Evolutionary conservation across 2,329 filamentous ascomycete genomes (phyloP).

Genomic region (Nigrograna mackinnonii): DNA sequence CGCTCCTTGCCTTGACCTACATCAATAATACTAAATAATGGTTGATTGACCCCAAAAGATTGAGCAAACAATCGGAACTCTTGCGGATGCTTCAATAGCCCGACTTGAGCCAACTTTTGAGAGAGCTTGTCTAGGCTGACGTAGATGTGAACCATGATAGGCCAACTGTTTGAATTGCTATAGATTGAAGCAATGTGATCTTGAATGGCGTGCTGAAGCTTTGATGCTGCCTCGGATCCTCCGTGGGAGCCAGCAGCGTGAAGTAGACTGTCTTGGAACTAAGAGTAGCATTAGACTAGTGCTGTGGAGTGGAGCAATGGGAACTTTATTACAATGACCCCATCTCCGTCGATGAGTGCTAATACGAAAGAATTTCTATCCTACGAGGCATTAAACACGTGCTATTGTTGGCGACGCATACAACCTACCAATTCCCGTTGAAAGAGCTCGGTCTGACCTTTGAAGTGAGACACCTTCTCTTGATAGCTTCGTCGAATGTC

Average conservation of each 20-base stretch:
- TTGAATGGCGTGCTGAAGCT: constrained; percentile 45
- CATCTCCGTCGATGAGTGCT: constrained; percentile 54
- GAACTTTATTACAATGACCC: constrained; percentile 43
- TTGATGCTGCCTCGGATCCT: constrained; percentile 51
- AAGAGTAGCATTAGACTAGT: constrained; percentile 2
- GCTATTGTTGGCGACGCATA: constrained; percentile 25
- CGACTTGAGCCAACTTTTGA: constrained; percentile 44
- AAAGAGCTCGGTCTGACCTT: constrained; percentile 19
- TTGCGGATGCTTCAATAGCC: constrained; percentile 42
- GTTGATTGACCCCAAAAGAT: constrained; percentile 48
- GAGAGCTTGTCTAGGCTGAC: constrained; percentile 51
- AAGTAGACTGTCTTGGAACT: constrained; percentile 51
- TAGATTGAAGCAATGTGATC: constrained; percentile 46
- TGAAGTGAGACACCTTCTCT: constrained; percentile 20
- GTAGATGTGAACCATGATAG: constrained; percentile 51
- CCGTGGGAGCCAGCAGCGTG: constrained; percentile 44
- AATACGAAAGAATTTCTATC: constrained; percentile 48
- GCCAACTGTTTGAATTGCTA: constrained; percentile 46
- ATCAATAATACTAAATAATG: constrained; percentile 52
- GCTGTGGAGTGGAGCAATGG: not conserved
- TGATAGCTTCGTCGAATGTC: constrained; percentile 36
- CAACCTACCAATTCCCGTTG: too few relatives aligned
- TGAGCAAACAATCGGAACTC: constrained; percentile 49
- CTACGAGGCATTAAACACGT: constrained; percentile 21
- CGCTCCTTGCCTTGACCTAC: constrained; percentile 52